A percentile compares a stretch with the other conserved stretches of the same genome.
These are phyloP conservation scores for Claviceps quebecensis DNA, from an alignment of 2,329 filamentous ascomycete species.

Conservation along the genomic window DNA sequence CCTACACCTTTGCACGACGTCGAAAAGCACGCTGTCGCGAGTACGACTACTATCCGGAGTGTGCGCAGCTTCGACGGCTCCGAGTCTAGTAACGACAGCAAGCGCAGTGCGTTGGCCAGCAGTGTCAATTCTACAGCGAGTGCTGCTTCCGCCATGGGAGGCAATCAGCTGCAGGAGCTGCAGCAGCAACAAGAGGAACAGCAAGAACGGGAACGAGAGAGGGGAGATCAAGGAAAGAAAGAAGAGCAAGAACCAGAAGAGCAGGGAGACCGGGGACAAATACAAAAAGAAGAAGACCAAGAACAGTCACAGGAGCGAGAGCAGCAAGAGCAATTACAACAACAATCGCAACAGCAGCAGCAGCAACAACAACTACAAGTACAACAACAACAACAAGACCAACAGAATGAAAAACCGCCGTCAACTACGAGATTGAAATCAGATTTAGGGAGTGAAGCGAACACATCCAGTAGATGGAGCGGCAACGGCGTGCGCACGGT, in stretches of 20 bases:
- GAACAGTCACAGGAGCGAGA: conserved; percentile 2
- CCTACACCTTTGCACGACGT: conserved; percentile 11
- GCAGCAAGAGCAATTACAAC: too few species aligned
- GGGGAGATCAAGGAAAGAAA: not conserved
- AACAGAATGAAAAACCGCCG: conserved; percentile 16
- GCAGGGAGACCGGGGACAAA: conserved; percentile 9
- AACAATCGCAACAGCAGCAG: not conserved
- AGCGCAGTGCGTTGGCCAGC: conserved; percentile 40
- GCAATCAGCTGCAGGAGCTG: conserved; percentile 10
- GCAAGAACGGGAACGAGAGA: not conserved
- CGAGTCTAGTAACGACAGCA: conserved; percentile 31
- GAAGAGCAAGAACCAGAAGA: not conserved
- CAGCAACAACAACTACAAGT: not conserved
- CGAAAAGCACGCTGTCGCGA: conserved; percentile 19
- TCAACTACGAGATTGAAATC: conserved; percentile 24
- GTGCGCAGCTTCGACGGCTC: conserved; percentile 41
- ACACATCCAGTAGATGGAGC: conserved; percentile 18
- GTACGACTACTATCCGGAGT: conserved; percentile 38
- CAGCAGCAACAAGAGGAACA: not conserved
- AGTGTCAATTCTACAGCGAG: conserved; percentile 41
- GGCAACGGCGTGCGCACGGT: conserved; percentile 17
- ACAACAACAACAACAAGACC: not conserved
- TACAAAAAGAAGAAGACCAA: not conserved
- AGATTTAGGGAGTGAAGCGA: conserved; percentile 13
- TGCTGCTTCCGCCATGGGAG: conserved; percentile 28